Conservation (phyloP, 306 rosid genomes). For the Neltuma alba region DNA sequence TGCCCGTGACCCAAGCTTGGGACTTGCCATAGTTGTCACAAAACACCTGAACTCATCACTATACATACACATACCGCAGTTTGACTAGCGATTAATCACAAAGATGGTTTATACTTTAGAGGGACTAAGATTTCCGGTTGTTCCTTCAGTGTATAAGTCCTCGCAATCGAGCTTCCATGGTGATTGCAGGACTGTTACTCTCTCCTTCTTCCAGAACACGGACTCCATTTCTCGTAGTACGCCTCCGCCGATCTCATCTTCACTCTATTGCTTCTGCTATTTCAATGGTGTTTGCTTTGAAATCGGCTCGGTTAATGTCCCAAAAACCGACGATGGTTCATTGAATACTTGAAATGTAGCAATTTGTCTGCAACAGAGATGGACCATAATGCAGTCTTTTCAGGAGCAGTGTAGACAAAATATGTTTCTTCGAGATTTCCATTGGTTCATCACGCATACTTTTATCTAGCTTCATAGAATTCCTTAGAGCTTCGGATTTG, state of each 20-base stretch:
- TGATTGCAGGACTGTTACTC: constrained; percentile 44
- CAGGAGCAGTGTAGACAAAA: background rate
- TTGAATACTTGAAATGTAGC: background rate
- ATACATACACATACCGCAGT: background rate
- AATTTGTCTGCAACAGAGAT: background rate
- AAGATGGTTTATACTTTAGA: constrained; percentile 78
- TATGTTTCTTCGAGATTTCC: constrained; percentile 19
- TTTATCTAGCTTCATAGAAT: background rate
- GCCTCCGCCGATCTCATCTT: constrained; percentile 17
- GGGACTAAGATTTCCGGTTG: constrained; percentile 68
- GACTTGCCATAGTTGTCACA: constrained; percentile 33
- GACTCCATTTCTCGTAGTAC: constrained; percentile 53
- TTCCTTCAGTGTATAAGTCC: constrained; percentile 48
- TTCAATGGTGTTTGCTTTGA: background rate
- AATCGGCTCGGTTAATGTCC: background rate
- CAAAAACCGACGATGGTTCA: background rate
- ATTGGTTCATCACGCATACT: background rate
- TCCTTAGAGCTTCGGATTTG: background rate
- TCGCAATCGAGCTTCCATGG: constrained; percentile 45
- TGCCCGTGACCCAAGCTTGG: background rate
- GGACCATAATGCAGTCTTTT: background rate
- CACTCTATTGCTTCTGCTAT: constrained; percentile 7
- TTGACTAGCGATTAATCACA: background rate
- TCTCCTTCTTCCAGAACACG: constrained; percentile 47
- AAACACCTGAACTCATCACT: constrained; percentile 34